These are phyloP conservation scores for Cadophora sp. DNA, from an alignment of 2,329 filamentous ascomycete species.

Conservation along the genomic window DNA sequence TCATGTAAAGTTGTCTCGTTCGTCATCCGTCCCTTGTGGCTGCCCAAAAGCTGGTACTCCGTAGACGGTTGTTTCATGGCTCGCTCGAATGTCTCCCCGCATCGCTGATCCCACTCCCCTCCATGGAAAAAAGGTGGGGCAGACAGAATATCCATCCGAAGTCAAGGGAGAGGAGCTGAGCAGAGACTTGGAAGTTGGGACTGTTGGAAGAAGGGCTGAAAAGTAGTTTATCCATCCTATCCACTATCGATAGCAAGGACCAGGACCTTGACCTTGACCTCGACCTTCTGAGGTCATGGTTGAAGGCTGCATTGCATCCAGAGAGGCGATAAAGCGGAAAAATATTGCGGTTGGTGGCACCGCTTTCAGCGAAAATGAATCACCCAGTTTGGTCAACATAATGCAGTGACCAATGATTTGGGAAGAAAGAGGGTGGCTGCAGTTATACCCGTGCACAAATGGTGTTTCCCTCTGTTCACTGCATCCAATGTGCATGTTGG, in stretches of 20 bases:
- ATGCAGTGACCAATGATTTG: conserved; percentile 23
- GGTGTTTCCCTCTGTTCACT: conserved; percentile 26
- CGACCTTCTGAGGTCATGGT: conserved; percentile 20
- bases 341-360: conserved; percentile 21
- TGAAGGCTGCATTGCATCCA: conserved; percentile 10
- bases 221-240: conserved; percentile 4
- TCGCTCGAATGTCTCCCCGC: conserved; percentile 29
- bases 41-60: conserved; percentile 20
- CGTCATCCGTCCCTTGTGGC: conserved; percentile 27
- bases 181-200: not conserved
- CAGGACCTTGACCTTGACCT: conserved; percentile 17
- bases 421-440: conserved; percentile 19
- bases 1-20: conserved; percentile 14
- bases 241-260: conserved; percentile 29
- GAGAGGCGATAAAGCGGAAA: conserved; percentile 20
- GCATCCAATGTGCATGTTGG: conserved; percentile 34
- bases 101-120: not conserved
- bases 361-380: conserved; percentile 15
- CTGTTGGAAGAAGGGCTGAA: conserved; percentile 25
- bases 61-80: conserved; percentile 35
- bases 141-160: conserved; percentile 9
- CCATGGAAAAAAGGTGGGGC: not conserved
- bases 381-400: conserved; percentile 20
- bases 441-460: conserved; percentile 28
- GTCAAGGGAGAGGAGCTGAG: conserved; percentile 1